Base-by-base conservation (phyloP, 768 basidiomycete genomes). In the Naganishia vishniacii region DNA sequence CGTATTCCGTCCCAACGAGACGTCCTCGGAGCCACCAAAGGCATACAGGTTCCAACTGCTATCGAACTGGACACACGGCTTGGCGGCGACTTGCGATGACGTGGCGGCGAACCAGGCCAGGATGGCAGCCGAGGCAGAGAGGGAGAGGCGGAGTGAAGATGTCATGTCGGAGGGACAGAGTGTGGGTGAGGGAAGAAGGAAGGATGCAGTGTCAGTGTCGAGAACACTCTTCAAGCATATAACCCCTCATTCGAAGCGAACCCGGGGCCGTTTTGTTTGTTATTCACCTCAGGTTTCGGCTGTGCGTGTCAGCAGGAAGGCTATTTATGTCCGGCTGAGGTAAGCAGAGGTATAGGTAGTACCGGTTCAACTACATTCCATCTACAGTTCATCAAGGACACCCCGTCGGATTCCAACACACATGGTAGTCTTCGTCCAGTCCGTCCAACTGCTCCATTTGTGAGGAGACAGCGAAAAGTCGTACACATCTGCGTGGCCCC, bases 21-120 rank as follows among this genome's bases (percentile, higher is more conserved):
- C 92, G 77, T 95, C 92, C 71, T 88, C 86, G 64, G 85, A 86
- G 62, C 86, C 83, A 66, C 88, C 89, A 74, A 97, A 89, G 23
- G 86, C 88, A 59, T 89, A 84, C 59, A 97, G 82, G 76, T 93
- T 90, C 85, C 86, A 91, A 70, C 78, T 80, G 45, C 81, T 71
- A 72, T 94, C 91, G 73, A 93, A 92, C 23, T 86, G 83, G 41
- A 91, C 80, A 73, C 91, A 94, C 3, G 85, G 81, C 16, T 70
- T 69, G 9, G 78, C 77, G 4, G 48, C 20, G 34, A 71, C 76
- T 26, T 62, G 23, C 4, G 68, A 65, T 13, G 68, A 67, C 32
- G 72, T 64, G 16, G 70, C 67, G 40, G 68, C 51, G 47, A 73
- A 66, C 45, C 70, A 53, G 49, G 71, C 62, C 46, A 66, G 16